phyloP scores from a whole-genome alignment of 2,329 filamentous ascomycete genomes.

The Neofusicoccum kwambonambiense region DNA sequence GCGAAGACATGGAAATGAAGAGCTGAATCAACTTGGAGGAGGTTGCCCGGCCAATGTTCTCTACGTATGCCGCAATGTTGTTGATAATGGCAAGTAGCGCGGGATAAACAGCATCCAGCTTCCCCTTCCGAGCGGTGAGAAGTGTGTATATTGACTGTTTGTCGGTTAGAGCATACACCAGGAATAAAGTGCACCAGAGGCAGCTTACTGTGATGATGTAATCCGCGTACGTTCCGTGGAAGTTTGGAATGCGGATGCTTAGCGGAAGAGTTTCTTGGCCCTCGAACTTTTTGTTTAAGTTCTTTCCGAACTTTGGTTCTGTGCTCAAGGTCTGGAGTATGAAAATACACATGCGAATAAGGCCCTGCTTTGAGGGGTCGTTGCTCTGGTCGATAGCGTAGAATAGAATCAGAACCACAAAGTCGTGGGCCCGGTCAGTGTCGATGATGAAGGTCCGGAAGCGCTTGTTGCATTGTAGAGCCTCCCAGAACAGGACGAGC shows the following conservation, averaged over 20 bases:
- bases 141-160: slow-evolving; percentile 81
- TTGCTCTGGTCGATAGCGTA: slow-evolving; percentile 88
- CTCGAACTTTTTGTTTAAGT: slow-evolving; percentile 84
- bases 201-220: slow-evolving; percentile 79
- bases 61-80: slow-evolving; percentile 83
- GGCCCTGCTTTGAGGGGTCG: slow-evolving; percentile 82
- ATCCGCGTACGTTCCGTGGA: slow-evolving; percentile 88
- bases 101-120: slow-evolving; percentile 86
- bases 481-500: slow-evolving; percentile 97
- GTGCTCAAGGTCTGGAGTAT: slow-evolving; percentile 92
- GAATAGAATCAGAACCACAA: slow-evolving; percentile 84
- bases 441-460: slow-evolving; percentile 97
- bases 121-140: slow-evolving; percentile 87
- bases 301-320: slow-evolving; percentile 84
- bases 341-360: slow-evolving; percentile 97
- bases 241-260: slow-evolving; percentile 77
- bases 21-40: slow-evolving; percentile 83
- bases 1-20: slow-evolving; percentile 88
- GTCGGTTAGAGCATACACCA: slow-evolving; percentile 26
- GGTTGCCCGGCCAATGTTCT: slow-evolving; percentile 71
- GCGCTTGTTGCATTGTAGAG: slow-evolving; percentile 93
- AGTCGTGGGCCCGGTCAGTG: slow-evolving; percentile 89
- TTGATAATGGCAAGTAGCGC: slow-evolving; percentile 89
- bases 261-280: slow-evolving; percentile 83
- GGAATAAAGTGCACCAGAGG: background rate